A percentile compares a stretch with the other conserved stretches of the same genome.
Conservation (phyloP, 75 land plant genomes). For the Selaginella tamariscina region DNA sequence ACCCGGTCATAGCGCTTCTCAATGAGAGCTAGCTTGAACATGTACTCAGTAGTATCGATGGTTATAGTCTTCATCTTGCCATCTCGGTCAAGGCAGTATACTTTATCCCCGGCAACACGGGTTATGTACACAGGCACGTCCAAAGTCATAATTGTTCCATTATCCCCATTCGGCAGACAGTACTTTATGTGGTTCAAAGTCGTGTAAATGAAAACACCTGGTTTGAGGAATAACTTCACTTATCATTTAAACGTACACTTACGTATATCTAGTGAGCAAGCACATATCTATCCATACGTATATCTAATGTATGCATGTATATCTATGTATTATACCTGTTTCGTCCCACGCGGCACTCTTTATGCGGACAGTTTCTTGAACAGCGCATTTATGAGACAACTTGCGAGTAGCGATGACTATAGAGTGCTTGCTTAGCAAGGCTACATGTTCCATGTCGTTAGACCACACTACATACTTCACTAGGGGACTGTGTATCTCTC, state of each 20-base stretch:
- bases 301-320: no score
- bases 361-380: slow-evolving; percentile 1
- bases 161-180: slow-evolving; percentile 6
- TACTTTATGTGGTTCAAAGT: slow-evolving; percentile 7
- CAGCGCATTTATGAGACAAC: background rate
- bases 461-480: slow-evolving; percentile 6
- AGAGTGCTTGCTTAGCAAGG: background rate
- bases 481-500: background rate
- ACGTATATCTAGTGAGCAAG: no score
- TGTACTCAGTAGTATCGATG: slow-evolving; percentile 4
- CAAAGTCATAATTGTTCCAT: slow-evolving; percentile 10
- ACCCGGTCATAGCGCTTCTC: slow-evolving; percentile 43
- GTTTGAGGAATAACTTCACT: no score
- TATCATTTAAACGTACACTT: no score
- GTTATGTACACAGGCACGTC: slow-evolving; percentile 6
- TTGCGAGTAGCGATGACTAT: background rate
- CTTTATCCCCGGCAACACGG: background rate
- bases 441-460: background rate
- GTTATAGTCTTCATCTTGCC: background rate
- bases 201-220: slow-evolving; percentile 1
- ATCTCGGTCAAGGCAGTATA: slow-evolving; percentile 4
- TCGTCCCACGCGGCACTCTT: slow-evolving; percentile 10
- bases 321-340: no score
- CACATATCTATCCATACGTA: no score
- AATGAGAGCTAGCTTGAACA: slow-evolving; percentile 12